A percentile compares a stretch with the other conserved stretches of the same genome.
Conservation (phyloP, 192 early-diverging fungal species). For the Phlyctochytrium arcticum region DNA sequence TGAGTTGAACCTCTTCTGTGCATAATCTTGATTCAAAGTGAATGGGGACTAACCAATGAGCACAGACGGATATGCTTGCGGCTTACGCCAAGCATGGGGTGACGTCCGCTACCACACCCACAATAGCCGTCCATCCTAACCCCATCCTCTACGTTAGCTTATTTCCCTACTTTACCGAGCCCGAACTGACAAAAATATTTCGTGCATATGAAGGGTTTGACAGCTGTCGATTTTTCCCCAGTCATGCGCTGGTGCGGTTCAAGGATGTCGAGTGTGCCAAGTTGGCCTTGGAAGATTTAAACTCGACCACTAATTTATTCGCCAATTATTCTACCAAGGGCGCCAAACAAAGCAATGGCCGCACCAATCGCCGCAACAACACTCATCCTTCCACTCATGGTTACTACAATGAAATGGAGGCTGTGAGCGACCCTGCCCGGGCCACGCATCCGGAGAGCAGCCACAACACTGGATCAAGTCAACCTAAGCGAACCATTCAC, state of each 20-base stretch:
- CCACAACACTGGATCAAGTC: slow-evolving; percentile 4
- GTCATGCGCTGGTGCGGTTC: slow-evolving; percentile 46
- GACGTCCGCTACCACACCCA: slow-evolving; percentile 37
- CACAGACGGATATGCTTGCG: slow-evolving; percentile 47
- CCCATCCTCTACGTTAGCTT: slow-evolving; percentile 48
- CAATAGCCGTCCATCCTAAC: slow-evolving; percentile 45
- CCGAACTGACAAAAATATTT: slow-evolving; percentile 45
- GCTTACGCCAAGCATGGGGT: slow-evolving; percentile 50
- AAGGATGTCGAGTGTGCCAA: slow-evolving; percentile 38
- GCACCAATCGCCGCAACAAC: background rate
- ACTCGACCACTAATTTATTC: slow-evolving; percentile 47
- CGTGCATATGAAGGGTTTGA: slow-evolving; percentile 47
- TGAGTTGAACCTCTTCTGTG: background rate
- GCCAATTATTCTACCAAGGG: slow-evolving; percentile 54
- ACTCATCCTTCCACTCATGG: background rate
- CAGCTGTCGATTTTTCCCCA: slow-evolving; percentile 49
- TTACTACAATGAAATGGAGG: background rate
- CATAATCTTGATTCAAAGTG: background rate
- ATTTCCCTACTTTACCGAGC: slow-evolving; percentile 48
- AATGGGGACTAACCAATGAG: background rate
- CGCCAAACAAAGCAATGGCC: slow-evolving; percentile 23
- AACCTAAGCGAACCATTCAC: slow-evolving; percentile 48
- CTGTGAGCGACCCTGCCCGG: background rate
- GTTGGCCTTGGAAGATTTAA: slow-evolving; percentile 45
- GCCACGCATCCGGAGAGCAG: background rate